Base-by-base conservation (phyloP, 768 basidiomycete genomes). In the Amanita rubescens region DNA sequence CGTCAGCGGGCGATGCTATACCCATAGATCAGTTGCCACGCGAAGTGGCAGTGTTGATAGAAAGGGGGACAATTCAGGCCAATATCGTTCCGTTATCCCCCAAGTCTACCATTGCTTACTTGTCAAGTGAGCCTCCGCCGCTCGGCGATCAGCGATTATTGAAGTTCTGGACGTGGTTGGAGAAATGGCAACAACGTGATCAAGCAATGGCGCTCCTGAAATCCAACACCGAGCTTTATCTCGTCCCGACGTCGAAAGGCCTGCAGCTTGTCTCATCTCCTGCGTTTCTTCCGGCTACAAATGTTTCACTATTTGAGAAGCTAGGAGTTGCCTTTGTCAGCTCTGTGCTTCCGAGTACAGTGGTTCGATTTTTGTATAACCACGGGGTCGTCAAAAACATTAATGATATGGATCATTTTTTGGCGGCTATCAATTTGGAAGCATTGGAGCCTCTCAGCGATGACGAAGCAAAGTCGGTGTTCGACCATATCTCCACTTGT, bases 81-180 rank as follows among this genome's bases (percentile, higher is more conserved):
- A 76, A 76, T 35, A 60, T 75, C 1, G 53, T 61, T 27, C 32
- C 35, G 3, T 62, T 76, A 24, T 48, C 57, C 1, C 58, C 65
- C 0, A 32, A 60, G 4, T 58, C 49, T 9, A 67, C 71, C 30
- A 42, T 69, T 5, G 25, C 56, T 5, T 55, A 64, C 14, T 62
- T 63, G 1, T 51, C 55, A n/a, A 49, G 46, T 24, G 53, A 51
- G 24, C 54, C 55, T 5, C 57, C 63, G 34, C 54, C 56, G 6
- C 48, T 30, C 5, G 42, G 57, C 9, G 51, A 72, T n/a, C 37
- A 53, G 5, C 76, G 74, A 72, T 51, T 77, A 15, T 60, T 65
- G 0, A 46, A 51, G 1, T 78, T 78, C 55, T 80, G 77, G 78
- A 35, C 49, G 1, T 79, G 76, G 77, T 47, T 73, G 44, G 59